Percentiles rank a stretch among this genome's conserved stretches.
These are phyloP conservation scores for Coleophoma crateriformis DNA, from an alignment of 2,329 filamentous ascomycete genomes.

Conservation along the genomic window DNA sequence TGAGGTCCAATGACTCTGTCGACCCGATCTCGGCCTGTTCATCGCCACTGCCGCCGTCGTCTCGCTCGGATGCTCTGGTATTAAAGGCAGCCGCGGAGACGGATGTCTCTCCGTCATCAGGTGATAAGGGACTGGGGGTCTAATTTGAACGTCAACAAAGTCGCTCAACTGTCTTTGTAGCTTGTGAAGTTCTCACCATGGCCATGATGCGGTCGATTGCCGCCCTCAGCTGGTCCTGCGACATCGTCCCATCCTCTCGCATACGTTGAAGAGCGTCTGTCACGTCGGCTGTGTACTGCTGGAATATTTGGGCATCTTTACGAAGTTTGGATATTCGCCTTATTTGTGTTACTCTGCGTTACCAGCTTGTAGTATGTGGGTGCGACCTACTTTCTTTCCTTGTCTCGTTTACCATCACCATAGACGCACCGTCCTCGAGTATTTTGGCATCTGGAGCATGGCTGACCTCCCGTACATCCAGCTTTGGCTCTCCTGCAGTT, in stretches of 20 bases:
- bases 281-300: slow-evolving; percentile 13
- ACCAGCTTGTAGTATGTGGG: not conserved
- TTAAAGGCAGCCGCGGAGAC: not conserved
- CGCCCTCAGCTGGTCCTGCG: slow-evolving; percentile 10
- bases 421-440: slow-evolving; percentile 15
- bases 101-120: not conserved
- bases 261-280: slow-evolving; percentile 14
- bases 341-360: slow-evolving; percentile 1
- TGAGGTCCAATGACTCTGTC: slow-evolving; percentile 18
- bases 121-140: slow-evolving; percentile 3
- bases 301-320: slow-evolving; percentile 9
- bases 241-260: slow-evolving; percentile 9
- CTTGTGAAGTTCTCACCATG: slow-evolving; percentile 10
- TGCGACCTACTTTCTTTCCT: slow-evolving; percentile 16
- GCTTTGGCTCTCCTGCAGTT: slow-evolving; percentile 29
- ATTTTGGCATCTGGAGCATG: slow-evolving; percentile 26
- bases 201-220: slow-evolving; percentile 14
- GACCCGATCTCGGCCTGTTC: slow-evolving; percentile 16
- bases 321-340: slow-evolving; percentile 15
- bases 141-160: not conserved
- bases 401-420: slow-evolving; percentile 23
- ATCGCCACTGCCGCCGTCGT: slow-evolving; percentile 3
- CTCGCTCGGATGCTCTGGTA: slow-evolving; percentile 2
- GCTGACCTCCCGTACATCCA: slow-evolving; percentile 28
- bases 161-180: too few relatives aligned